These are phyloP conservation scores for Leccinum variabile DNA, from an alignment of 1,284 basidiomycete species.

Conservation along the genomic window DNA sequence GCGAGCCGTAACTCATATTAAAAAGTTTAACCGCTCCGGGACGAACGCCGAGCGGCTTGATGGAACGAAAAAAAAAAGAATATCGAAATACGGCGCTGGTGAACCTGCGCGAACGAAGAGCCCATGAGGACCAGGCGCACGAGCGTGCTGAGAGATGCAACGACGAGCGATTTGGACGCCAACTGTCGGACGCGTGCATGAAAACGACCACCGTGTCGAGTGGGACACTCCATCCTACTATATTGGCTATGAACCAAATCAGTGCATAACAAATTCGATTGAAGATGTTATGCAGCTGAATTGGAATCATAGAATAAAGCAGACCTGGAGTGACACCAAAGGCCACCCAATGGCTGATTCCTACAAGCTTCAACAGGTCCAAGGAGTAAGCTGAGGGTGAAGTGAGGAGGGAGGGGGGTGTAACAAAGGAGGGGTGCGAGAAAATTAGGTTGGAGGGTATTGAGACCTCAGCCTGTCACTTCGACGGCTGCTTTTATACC, in stretches of 20 bases:
- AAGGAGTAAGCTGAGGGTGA: not conserved
- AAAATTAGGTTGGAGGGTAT: conserved; percentile 14
- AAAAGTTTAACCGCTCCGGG: conserved; percentile 27
- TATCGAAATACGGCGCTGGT: not conserved
- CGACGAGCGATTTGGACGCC: not conserved
- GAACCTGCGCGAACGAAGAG: too few species aligned
- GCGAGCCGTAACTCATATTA: conserved; percentile 22
- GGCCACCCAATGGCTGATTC: conserved; percentile 14
- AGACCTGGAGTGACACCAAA: conserved; percentile 33
- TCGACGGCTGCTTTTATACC: conserved; percentile 27
- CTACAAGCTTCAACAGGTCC: conserved; percentile 6
- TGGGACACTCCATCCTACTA: conserved; percentile 35
- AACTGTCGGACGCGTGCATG: conserved; percentile 6
- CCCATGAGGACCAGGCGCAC: not conserved
- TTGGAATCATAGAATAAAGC: conserved; percentile 38
- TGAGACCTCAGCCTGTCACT: not conserved
- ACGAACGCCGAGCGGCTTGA: not conserved
- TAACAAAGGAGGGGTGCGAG: conserved; percentile 15
- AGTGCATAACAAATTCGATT: conserved; percentile 29
- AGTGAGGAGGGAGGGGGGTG: not conserved
- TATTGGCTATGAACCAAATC: conserved; percentile 38
- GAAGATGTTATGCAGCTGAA: conserved; percentile 28
- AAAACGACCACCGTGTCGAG: conserved; percentile 8
- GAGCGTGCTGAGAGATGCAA: not conserved
- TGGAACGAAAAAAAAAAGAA: not conserved